Conservation (phyloP, 495 filamentous ascomycete species). For the Glonium stellatum region DNA sequence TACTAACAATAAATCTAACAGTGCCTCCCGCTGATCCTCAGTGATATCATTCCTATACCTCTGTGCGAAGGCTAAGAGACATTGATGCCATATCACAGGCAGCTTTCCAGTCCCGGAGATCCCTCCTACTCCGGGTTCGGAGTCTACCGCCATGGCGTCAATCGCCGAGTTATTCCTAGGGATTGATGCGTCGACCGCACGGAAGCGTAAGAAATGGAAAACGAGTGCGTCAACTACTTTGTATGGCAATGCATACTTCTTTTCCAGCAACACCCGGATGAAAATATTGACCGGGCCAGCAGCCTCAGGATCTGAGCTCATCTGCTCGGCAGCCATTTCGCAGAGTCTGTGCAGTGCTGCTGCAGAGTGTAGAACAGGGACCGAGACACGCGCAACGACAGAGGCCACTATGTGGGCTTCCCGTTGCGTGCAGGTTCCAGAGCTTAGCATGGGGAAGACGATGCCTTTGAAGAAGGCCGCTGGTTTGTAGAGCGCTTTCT, state of each 20-base stretch:
- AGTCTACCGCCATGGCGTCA: conserved; percentile 42
- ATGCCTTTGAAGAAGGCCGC: conserved; percentile 96
- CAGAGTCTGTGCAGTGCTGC: conserved; percentile 85
- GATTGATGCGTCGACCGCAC: conserved; percentile 44
- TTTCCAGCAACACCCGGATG: conserved; percentile 86
- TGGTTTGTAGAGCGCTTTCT: conserved; percentile 91
- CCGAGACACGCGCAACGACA: conserved; percentile 69
- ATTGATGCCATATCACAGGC: conserved; percentile 87
- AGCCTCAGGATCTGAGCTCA: conserved; percentile 62
- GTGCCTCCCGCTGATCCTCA: conserved; percentile 85
- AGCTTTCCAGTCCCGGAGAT: conserved; percentile 52
- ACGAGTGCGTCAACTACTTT: conserved; percentile 91
- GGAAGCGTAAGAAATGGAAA: conserved; percentile 92
- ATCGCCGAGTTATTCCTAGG: conserved; percentile 24
- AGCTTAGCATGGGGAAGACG: conserved; percentile 77
- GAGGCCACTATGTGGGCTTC: conserved; percentile 87
- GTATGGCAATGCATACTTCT: conserved; percentile 92
- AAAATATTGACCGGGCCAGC: conserved; percentile 84
- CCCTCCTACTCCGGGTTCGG: conserved; percentile 40
- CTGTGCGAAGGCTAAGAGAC: conserved; percentile 83
- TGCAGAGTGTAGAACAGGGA: conserved; percentile 87
- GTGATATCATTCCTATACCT: conserved; percentile 89
- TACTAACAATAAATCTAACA: conserved; percentile 80
- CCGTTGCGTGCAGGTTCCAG: conserved; percentile 72
- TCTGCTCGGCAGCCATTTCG: conserved; percentile 86